phyloP scores from a whole-genome alignment of 1,284 basidiomycete genomes.

The Pseudozyma hubeiensis region DNA sequence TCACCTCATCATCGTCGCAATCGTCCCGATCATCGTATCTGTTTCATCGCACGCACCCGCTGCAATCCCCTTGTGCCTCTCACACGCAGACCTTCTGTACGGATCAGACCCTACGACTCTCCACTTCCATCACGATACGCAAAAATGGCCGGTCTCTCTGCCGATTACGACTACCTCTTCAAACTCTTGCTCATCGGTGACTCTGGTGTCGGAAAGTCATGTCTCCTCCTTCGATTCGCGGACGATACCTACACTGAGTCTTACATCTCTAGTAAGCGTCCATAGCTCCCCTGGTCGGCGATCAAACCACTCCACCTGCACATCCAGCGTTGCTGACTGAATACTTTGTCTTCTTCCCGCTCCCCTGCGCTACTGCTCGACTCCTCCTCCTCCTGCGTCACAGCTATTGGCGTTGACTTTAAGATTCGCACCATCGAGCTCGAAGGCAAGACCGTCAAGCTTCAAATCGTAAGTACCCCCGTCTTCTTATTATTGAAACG shows the following conservation, averaged over 20 bases:
- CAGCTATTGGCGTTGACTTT: conserved; percentile 80
- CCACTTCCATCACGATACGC: background rate
- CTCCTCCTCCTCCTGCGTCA: background rate
- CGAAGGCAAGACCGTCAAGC: conserved; percentile 98
- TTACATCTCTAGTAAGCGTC: conserved; percentile 70
- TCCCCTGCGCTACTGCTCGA: background rate
- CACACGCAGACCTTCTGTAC: background rate
- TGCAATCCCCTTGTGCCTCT: background rate
- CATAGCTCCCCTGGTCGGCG: background rate
- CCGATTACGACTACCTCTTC: conserved; percentile 68
- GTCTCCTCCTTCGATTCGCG: conserved; percentile 70
- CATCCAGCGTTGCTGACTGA: background rate
- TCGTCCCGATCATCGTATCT: too few species aligned
- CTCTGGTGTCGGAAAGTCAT: conserved; percentile 93
- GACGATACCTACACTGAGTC: conserved; percentile 72
- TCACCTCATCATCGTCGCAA: too few species aligned
- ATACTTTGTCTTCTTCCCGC: background rate
- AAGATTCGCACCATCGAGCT: conserved; percentile 99
- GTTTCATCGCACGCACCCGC: too few species aligned
- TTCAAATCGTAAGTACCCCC: conserved; percentile 87
- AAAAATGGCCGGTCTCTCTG: conserved; percentile 61
- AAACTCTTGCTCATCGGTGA: conserved; percentile 73
- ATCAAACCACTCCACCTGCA: background rate
- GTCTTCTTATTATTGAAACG: background rate
- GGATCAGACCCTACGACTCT: background rate